These are phyloP conservation scores for Trichoderma polysporum DNA, from an alignment of 2,329 filamentous ascomycete species.

Conservation along the genomic window DNA sequence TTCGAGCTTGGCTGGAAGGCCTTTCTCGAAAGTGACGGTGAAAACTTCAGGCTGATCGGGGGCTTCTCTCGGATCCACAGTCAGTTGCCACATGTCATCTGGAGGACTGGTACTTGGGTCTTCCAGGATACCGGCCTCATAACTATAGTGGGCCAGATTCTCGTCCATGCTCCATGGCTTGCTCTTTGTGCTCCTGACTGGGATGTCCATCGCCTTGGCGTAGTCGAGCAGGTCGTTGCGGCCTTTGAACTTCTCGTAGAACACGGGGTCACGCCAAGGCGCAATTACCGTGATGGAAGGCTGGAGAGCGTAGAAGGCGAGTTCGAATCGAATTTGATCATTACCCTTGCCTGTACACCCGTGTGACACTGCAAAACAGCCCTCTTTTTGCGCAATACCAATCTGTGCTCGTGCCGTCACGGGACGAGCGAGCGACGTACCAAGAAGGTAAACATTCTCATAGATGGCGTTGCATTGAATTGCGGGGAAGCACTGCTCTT, in stretches of 20 bases:
- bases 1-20: conserved; percentile 61
- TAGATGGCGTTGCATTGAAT: conserved; percentile 51
- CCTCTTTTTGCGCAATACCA: conserved; percentile 36
- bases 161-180: conserved; percentile 64
- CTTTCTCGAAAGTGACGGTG: conserved; percentile 64
- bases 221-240: conserved; percentile 72
- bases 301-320: conserved; percentile 44
- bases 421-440: conserved; percentile 62
- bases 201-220: conserved; percentile 64
- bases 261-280: conserved; percentile 68
- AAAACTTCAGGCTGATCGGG: conserved; percentile 43
- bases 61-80: conserved; percentile 26
- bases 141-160: conserved; percentile 54
- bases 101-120: conserved; percentile 57
- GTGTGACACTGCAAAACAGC: conserved; percentile 37
- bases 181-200: conserved; percentile 70
- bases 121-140: conserved; percentile 75
- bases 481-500: not conserved
- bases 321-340: conserved; percentile 32
- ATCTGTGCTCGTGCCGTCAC: conserved; percentile 60
- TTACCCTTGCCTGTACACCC: conserved; percentile 1
- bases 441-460: conserved; percentile 52
- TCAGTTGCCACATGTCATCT: conserved; percentile 69
- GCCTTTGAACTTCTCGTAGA: conserved; percentile 67
- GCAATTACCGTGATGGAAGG: conserved; percentile 68